Conservation (phyloP, 306 rosid genomes). For the peach (Prunus persica) region DNA sequence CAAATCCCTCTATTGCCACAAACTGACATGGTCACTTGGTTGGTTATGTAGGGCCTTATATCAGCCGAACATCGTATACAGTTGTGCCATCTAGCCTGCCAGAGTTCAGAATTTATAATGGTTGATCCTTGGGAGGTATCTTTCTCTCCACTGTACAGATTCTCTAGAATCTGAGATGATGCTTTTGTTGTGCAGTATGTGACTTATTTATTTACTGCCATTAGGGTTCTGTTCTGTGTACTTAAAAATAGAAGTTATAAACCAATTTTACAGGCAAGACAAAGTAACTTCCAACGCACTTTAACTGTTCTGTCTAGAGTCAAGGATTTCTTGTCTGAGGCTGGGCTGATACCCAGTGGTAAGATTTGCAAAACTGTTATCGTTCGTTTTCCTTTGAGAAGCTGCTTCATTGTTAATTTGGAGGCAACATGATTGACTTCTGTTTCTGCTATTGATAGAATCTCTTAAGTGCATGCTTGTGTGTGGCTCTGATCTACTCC, state of each 20-base stretch:
- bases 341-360: slow-evolving; percentile 59
- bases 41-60: slow-evolving; percentile 49
- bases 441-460: slow-evolving; percentile 44
- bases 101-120: slow-evolving; percentile 75
- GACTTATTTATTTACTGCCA: not conserved
- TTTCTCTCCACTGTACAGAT: not conserved
- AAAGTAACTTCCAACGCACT: slow-evolving; percentile 63
- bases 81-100: slow-evolving; percentile 65
- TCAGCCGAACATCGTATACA: slow-evolving; percentile 70
- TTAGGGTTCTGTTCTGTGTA: not conserved
- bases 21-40: slow-evolving; percentile 21
- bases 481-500: slow-evolving; percentile 92
- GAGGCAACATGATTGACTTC: not conserved
- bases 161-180: slow-evolving; percentile 3
- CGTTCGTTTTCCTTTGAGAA: not conserved
- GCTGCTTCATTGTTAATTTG: not conserved
- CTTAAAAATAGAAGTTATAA: slow-evolving; percentile 11
- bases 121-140: slow-evolving; percentile 97
- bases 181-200: not conserved
- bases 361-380: slow-evolving; percentile 13
- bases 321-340: slow-evolving; percentile 42
- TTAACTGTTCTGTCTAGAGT: slow-evolving; percentile 67
- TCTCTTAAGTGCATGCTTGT: slow-evolving; percentile 77
- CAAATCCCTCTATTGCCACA: not conserved
- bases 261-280: slow-evolving; percentile 60